Conservation (phyloP, 2,329 filamentous ascomycete species). For the Trichophyton rubrum region DNA sequence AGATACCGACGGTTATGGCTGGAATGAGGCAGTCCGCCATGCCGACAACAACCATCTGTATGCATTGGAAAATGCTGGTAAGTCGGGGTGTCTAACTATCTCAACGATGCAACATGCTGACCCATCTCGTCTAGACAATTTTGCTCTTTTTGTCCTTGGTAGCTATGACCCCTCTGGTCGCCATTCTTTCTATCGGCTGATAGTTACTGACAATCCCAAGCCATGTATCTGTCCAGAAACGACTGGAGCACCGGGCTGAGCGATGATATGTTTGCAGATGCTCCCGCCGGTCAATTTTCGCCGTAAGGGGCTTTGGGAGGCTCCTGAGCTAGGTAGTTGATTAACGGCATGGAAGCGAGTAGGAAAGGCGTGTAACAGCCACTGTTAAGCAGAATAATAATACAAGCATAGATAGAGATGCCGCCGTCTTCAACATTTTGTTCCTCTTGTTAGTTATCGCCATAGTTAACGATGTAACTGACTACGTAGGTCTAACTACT, state of each 20-base stretch:
- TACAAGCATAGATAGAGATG: too few species aligned
- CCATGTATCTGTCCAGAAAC: not conserved
- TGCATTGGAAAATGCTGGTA: not conserved
- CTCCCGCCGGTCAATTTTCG: not conserved
- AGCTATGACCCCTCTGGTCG: not conserved
- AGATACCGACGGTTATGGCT: not conserved
- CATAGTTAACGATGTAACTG: too few species aligned
- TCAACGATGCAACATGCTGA: not conserved
- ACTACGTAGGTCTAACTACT: too few species aligned
- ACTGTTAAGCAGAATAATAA: too few species aligned
- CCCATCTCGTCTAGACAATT: not conserved
- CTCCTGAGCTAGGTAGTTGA: too few species aligned
- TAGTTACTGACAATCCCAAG: not conserved
- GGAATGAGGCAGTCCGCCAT: not conserved
- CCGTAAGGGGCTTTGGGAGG: not conserved
- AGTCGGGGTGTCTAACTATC: not conserved
- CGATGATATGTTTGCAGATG: not conserved
- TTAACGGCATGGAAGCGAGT: too few species aligned
- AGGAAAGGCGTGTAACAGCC: too few species aligned
- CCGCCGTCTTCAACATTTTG: too few species aligned
- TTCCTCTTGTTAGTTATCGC: too few species aligned
- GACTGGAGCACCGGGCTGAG: not conserved
- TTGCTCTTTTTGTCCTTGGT: not conserved
- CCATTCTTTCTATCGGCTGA: not conserved
- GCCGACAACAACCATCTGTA: not conserved